Percentiles rank a stretch among this genome's conserved stretches.
Evolutionary conservation across 1,284 basidiomycete genomes (phyloP).

Genomic region (Cryptococcus hybrid): DNA sequence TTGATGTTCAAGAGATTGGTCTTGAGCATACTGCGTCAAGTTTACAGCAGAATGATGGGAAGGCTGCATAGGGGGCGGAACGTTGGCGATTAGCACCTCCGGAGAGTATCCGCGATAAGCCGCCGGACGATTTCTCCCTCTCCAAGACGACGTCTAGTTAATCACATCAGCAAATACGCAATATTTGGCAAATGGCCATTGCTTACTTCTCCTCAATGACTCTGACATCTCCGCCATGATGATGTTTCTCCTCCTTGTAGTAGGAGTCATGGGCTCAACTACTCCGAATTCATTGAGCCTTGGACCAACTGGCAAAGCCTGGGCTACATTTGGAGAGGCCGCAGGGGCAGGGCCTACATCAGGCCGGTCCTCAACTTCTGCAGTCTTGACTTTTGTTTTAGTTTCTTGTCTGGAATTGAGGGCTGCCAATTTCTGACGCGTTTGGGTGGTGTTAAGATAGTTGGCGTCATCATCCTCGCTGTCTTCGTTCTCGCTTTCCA

Average conservation of each 20-base stretch:
- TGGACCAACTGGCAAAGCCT: constrained; percentile 8
- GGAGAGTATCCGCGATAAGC: constrained; percentile 1
- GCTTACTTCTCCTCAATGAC: constrained; percentile 43
- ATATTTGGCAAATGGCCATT: not conserved
- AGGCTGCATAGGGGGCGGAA: constrained; percentile 28
- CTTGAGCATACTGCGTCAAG: constrained; percentile 23
- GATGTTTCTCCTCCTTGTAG: constrained; percentile 37
- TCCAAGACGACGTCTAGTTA: constrained; percentile 41
- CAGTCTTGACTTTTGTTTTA: constrained; percentile 3
- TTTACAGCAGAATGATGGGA: constrained; percentile 29
- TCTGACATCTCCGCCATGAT: constrained; percentile 48
- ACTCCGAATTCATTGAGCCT: constrained; percentile 27
- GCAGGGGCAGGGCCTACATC: not conserved
- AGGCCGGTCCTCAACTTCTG: not conserved
- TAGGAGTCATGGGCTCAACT: constrained; percentile 34
- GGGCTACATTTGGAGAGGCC: constrained; percentile 1
- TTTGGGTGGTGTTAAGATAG: constrained; percentile 37
- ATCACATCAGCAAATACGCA: not conserved
- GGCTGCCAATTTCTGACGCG: constrained; percentile 31
- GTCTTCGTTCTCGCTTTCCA: constrained; percentile 14
- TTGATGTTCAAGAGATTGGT: constrained; percentile 21
- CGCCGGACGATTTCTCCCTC: constrained; percentile 41
- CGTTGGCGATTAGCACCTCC: constrained; percentile 13
- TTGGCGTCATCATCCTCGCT: constrained; percentile 27
- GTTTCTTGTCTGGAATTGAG: constrained; percentile 33